Conservation (phyloP, 139 green algal species). For the Chlamydomonas sp. region DNA sequence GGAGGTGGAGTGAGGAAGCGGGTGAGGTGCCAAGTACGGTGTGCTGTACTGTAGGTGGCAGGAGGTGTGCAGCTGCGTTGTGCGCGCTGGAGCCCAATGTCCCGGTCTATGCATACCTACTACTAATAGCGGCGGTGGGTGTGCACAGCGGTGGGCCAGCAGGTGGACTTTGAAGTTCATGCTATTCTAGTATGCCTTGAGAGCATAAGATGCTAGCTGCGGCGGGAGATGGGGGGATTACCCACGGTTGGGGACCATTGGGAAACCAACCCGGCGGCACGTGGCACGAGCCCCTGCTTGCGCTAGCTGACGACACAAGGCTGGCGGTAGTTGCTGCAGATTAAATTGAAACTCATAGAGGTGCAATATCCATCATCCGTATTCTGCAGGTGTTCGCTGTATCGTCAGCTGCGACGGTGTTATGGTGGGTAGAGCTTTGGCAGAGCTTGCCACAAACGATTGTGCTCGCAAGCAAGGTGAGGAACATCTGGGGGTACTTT, state of each 20-base stretch:
- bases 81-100: too few relatives aligned
- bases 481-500: too few relatives aligned
- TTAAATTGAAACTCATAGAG: neutral
- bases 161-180: neutral
- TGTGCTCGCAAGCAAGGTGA: neutral
- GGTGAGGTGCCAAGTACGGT: too few relatives aligned
- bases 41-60: too few relatives aligned
- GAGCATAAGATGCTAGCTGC: neutral
- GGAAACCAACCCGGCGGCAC: neutral
- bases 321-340: neutral
- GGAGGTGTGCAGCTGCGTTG: too few relatives aligned
- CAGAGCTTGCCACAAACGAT: neutral
- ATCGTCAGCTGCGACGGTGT: slow-evolving; percentile 69
- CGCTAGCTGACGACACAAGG: neutral
- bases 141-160: neutral
- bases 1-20: too few relatives aligned
- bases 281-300: too few relatives aligned
- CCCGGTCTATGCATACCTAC: slow-evolving; percentile 27
- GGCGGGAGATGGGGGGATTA: too few relatives aligned
- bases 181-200: neutral
- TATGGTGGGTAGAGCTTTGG: slow-evolving; percentile 27
- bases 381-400: slow-evolving; percentile 62
- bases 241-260: neutral
- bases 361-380: too few relatives aligned
- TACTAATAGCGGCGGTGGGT: slow-evolving; percentile 40